These are phyloP conservation scores for Aspergillus sclerotialis DNA, from an alignment of 2,329 filamentous ascomycete genomes.

Conservation along the genomic window DNA sequence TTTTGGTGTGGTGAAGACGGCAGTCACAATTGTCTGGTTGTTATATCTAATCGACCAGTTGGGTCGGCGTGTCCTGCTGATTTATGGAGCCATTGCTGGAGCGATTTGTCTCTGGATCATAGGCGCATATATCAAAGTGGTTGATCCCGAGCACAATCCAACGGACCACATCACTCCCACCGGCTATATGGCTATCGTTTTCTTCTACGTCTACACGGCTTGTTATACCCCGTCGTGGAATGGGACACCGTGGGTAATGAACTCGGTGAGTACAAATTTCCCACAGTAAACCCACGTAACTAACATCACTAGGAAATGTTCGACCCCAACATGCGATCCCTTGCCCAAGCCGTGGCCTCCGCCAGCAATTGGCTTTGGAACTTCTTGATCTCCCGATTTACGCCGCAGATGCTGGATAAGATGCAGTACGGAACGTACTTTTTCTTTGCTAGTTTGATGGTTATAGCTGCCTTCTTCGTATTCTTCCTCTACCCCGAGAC, in stretches of 20 bases:
- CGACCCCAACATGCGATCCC: slow-evolving; percentile 59
- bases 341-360: slow-evolving; percentile 63
- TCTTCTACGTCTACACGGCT: slow-evolving; percentile 68
- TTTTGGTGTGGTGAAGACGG: slow-evolving; percentile 68
- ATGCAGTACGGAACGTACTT: slow-evolving; percentile 59
- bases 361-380: slow-evolving; percentile 30
- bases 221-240: slow-evolving; percentile 69
- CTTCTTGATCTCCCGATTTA: slow-evolving; percentile 30
- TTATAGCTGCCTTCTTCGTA: slow-evolving; percentile 52
- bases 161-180: slow-evolving; percentile 15
- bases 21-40: slow-evolving; percentile 61
- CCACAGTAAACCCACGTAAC: background rate
- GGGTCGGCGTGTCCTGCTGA: slow-evolving; percentile 56
- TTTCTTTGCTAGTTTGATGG: slow-evolving; percentile 60
- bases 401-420: slow-evolving; percentile 33
- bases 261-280: slow-evolving; percentile 38
- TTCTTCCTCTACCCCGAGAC: slow-evolving; percentile 61
- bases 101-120: slow-evolving; percentile 34
- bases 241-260: slow-evolving; percentile 68
- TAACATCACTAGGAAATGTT: slow-evolving; percentile 54
- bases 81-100: slow-evolving; percentile 56
- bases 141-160: slow-evolving; percentile 21
- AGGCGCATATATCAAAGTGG: slow-evolving; percentile 27
- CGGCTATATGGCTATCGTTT: slow-evolving; percentile 44
- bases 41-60: slow-evolving; percentile 61